Base-by-base conservation (phyloP, 1,284 basidiomycete species). In the Moesziomyces globuligerus region DNA sequence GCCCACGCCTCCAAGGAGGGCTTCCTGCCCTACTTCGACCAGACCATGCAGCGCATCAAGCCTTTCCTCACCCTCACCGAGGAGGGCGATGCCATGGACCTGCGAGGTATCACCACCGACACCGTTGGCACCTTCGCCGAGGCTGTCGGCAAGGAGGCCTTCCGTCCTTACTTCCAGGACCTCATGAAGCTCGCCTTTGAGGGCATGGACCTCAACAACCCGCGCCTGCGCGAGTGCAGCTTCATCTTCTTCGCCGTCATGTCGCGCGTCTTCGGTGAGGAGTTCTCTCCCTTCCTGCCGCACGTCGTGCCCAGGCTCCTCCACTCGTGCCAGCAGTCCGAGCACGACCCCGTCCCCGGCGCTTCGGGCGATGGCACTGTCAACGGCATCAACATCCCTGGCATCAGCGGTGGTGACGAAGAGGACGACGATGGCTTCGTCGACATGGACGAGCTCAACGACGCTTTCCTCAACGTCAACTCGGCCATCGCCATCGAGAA, bases 201-300 rank as follows among this genome's bases (percentile, higher is more conserved):
- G 76, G 94, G 92, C 47, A 88, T 95, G 62, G 89, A 91, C 67
- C 88, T 95, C 84, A 91, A 92, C 74, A 85, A 86, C 81, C 90
- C 94, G 6, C 88, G 94, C 66, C 86, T 98, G 62, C 88, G 93
- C 74, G 96, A 99, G 84, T 97, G 94, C 84, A 92, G 91, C 79
- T 98, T 97, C 89, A 87, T 99, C 79, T 98, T 98, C 89, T 98
- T 98, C 78, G 92, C 94, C 65, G 93, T 96, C 74, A 95, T 98
- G 91, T 91, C 94, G 24, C 88, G 92, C 50, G 94, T 98, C 25
- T 99, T 97, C 80, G 92, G 89, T 65, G 92, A 92, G 68, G 94
- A 98, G 80, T 98, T 98, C 79, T 90, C 92, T 8, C 87, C 87
- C 18, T 98, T 93, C 84, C 87, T 98, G 32, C 88, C 90, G 18